These are phyloP conservation scores for Claviceps cyperi DNA, from an alignment of 2,329 filamentous ascomycete species.

Conservation along the genomic window DNA sequence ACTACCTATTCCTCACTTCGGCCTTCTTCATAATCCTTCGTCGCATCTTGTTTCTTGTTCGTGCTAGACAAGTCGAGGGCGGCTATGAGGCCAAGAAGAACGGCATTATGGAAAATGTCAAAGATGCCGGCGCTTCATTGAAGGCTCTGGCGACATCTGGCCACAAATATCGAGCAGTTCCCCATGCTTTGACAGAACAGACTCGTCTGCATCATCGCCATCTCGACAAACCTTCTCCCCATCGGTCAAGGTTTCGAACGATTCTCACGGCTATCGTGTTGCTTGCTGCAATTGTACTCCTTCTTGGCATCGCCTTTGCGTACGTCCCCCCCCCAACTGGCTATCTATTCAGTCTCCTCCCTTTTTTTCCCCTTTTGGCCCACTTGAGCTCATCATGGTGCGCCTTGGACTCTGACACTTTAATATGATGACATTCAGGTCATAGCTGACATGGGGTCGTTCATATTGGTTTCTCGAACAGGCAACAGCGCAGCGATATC, in stretches of 20 bases:
- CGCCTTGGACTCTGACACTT: no score
- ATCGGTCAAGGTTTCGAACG: slow-evolving; percentile 6
- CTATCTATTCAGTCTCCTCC: neutral
- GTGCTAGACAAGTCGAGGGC: neutral
- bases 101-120: slow-evolving; percentile 5
- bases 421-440: neutral
- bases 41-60: neutral
- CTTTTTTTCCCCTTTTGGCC: neutral
- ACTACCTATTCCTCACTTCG: neutral
- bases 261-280: slow-evolving; percentile 8
- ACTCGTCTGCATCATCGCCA: neutral
- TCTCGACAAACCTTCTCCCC: neutral
- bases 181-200: slow-evolving; percentile 5
- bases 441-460: neutral
- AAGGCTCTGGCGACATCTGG: slow-evolving; percentile 10
- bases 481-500: slow-evolving; percentile 5
- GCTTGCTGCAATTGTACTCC: slow-evolving; percentile 6
- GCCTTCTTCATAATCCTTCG: neutral
- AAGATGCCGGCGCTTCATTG: slow-evolving; percentile 1
- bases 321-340: slow-evolving; percentile 1
- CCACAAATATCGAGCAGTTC: slow-evolving; percentile 17
- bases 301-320: slow-evolving; percentile 9
- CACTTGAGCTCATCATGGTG: no score
- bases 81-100: neutral
- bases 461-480: neutral